Evolutionary conservation across 2,329 filamentous ascomycete genomes (phyloP), one percentile per base, ranked within the genome.

Genomic region (Clonostachys sp.): DNA sequence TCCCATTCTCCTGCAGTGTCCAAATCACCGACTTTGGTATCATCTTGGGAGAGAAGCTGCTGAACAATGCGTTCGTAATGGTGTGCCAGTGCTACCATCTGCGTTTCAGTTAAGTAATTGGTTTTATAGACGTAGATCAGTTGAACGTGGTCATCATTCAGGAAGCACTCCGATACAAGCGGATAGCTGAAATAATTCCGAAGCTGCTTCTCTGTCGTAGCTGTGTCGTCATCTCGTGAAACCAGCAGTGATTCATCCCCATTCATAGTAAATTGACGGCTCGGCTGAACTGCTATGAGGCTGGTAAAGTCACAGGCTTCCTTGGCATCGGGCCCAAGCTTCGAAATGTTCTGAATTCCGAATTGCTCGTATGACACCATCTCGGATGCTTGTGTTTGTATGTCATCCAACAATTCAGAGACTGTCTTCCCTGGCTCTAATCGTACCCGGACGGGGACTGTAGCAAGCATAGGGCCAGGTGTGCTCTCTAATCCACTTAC

Each of bases 341-440:
- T 51, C 4, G 47, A 34, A 12, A 61, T 58, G 18, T 54, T 50
- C 30, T 56, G 58, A 14, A 61, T 43, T 12, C 59, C 59, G 12
- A 45, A 51, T 12, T 59, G 55, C 44, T 59, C 51, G 24, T 48
- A 52, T 0, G 50, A 44, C 10, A 59, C 47, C 51, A 58, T 55
- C 10, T 52, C 50, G 14, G 50, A 47, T 12, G 51, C 45, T 20
- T 53, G 49, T 5, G 33, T 35, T 34, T 55, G 53, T 4, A 51
- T 45, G 5, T 44, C n/a, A 12, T 49, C 17, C 16, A 55, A 40
- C 24, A 50, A 54, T 20, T 52, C 34, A n/a, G 48, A 41, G 5
- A 55, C 47, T 24, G 42, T 47, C 24, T 48, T 40, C 17, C 44
- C 41, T 10, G 17, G 39, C 14, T 48, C 45, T 1, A 52, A 14